These are phyloP conservation scores for Macadamia tetraphylla DNA, from an alignment of 164 flowering plant species.

Conservation along the genomic window DNA sequence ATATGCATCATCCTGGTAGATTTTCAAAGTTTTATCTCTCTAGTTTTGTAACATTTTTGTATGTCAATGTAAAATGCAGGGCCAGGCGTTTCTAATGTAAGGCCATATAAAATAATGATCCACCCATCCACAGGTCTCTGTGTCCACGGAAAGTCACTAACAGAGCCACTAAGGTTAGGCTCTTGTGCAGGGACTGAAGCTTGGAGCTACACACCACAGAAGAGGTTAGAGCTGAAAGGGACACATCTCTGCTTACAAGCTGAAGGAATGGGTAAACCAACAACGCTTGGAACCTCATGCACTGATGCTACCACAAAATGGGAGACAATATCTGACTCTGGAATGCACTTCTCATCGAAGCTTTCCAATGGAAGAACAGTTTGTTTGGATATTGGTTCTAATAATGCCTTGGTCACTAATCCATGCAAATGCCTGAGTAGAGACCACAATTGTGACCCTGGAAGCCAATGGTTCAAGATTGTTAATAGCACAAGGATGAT, in stretches of 20 bases:
- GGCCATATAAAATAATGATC: not conserved
- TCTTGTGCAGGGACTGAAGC: not conserved
- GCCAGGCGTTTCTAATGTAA: not conserved
- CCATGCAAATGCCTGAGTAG: slow-evolving; percentile 1
- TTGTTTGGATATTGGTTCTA: not conserved
- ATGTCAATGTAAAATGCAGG: not conserved
- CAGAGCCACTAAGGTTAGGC: not conserved
- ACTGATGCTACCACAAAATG: not conserved
- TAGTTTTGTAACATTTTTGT: too few species aligned
- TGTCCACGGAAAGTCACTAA: not conserved
- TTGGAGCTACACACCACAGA: not conserved
- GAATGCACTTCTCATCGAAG: not conserved
- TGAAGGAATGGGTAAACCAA: not conserved
- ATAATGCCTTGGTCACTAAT: not conserved
- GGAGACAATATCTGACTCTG: not conserved
- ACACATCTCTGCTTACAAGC: not conserved
- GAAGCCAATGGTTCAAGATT: not conserved
- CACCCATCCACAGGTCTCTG: not conserved
- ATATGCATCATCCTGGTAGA: too few species aligned
- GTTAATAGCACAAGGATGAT: not conserved
- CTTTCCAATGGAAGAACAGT: not conserved
- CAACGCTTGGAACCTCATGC: not conserved
- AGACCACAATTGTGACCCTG: not conserved
- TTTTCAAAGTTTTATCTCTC: too few species aligned
- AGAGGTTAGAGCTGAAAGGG: not conserved